These are phyloP conservation scores for Pseudozyma pruni DNA, from an alignment of 1,284 basidiomycete species.

Conservation along the genomic window DNA sequence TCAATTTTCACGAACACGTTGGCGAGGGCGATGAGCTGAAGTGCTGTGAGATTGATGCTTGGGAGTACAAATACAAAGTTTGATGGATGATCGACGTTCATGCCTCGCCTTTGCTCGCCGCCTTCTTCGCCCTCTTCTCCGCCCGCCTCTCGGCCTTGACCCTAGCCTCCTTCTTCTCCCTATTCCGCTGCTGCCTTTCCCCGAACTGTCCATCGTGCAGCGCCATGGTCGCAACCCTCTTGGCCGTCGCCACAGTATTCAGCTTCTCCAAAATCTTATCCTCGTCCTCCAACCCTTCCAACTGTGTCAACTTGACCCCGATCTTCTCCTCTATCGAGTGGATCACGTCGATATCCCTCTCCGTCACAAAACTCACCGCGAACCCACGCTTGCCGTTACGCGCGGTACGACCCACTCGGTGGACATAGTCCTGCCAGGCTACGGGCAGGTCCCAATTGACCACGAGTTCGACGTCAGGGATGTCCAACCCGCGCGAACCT, in stretches of 20 bases:
- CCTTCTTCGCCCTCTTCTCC: constrained; percentile 26
- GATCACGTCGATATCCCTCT: constrained; percentile 87
- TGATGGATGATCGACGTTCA: background rate
- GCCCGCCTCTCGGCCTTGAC: constrained; percentile 34
- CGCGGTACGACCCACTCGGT: constrained; percentile 82
- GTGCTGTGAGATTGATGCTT: too few relatives aligned
- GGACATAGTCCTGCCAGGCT: constrained; percentile 74
- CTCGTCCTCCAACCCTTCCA: constrained; percentile 73
- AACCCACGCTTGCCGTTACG: constrained; percentile 89
- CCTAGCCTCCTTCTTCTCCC: constrained; percentile 71
- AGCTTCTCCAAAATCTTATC: constrained; percentile 84
- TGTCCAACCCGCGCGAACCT: constrained; percentile 66
- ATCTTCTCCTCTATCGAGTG: constrained; percentile 86
- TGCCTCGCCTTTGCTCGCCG: background rate
- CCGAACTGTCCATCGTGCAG: constrained; percentile 91
- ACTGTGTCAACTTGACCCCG: constrained; percentile 70
- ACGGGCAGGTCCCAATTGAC: constrained; percentile 94
- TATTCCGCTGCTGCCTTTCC: constrained; percentile 82
- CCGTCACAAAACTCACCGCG: constrained; percentile 93
- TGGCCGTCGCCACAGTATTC: constrained; percentile 88
- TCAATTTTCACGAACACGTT: too few relatives aligned
- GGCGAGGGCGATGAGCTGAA: too few relatives aligned
- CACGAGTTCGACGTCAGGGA: constrained; percentile 82
- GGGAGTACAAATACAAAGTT: constrained; percentile 31
- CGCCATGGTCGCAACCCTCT: constrained; percentile 87